Base-by-base conservation (phyloP, 306 rosid species). In the Pyrus pyrifolia region DNA sequence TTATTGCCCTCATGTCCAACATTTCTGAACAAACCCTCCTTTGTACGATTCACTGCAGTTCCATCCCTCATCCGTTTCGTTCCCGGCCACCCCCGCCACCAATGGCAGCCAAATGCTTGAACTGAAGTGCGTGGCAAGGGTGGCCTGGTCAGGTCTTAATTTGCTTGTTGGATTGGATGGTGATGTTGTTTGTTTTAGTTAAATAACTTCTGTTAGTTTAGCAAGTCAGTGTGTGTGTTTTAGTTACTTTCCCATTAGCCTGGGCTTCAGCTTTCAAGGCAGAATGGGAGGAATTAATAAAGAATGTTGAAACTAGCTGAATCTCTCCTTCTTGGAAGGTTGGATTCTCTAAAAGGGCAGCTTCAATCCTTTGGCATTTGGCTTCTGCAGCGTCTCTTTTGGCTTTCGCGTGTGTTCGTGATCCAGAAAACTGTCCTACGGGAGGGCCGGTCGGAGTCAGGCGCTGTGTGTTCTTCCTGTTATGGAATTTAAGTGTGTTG, bases 321-420 rank as follows among this genome's bases (percentile, higher is more conserved):
- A 66, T 67, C 61, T 51, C 79, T 67, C 71, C 83, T 84, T 76
- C 68, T 78, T 64, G 68, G 72, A 30, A 87, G 81, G 89, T 81
- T 45, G 74, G 79, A 78, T 85, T 85, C 89, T 87, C 80, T 83
- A 62, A 71, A 75, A 89, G 99, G 99, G 97, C 99, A 96, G 92
- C 96, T 87, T 86, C 93, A 55, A 88, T 86, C 91, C 99, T 92
- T 92, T 90, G 98, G 99, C 99, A 92, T 88, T 90, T 81, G 78
- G 67, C 75, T 80, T 77, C 85, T 87, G 60, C 71, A 45, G 81
- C 58, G 72, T 40, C 74, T 69, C 84, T 66, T 82, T 71, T 79
- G 77, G 74, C 70, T 21, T 38, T 78, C 35, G 67, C 2, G 5
- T 70, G 80, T 38, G 11, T 72, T 72, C 67, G 79, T 68, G 80